Evolutionary conservation across 73 alveolate genomes (phyloP).

Genomic region (Paramecium biaurelia): DNA sequence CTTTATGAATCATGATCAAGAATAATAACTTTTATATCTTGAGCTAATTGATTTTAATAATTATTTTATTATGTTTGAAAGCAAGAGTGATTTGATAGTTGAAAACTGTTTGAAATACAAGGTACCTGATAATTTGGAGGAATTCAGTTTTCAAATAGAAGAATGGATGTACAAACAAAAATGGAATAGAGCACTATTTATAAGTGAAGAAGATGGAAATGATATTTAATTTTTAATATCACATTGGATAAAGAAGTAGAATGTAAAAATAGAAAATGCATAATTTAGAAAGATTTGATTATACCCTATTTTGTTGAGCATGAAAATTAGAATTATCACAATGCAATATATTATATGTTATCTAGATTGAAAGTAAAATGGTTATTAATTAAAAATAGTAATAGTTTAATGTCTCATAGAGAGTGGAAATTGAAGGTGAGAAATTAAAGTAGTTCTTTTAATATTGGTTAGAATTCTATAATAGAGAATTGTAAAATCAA

Average conservation of each 20-base stretch:
- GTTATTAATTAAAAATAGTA: neutral
- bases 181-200: neutral
- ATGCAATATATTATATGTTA: constrained; percentile 20
- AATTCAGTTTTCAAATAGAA: neutral
- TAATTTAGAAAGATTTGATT: neutral
- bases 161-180: neutral
- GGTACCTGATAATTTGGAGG: neutral
- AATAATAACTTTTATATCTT: neutral
- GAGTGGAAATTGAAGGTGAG: constrained; percentile 37
- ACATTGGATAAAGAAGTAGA: neutral
- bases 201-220: neutral
- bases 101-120: neutral
- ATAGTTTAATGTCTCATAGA: neutral
- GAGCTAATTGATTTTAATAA: neutral
- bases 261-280: neutral
- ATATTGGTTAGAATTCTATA: constrained; percentile 4
- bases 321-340: neutral
- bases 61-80: neutral
- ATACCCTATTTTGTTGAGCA: constrained; percentile 30
- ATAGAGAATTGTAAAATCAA: constrained; percentile 1
- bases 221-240: neutral
- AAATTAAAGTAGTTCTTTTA: constrained; percentile 10
- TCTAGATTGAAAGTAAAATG: neutral
- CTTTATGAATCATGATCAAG: neutral
- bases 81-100: neutral